Evolutionary conservation across 2,329 filamentous ascomycete species (phyloP), one percentile per base, ranked within the genome.

Genomic region (Dothideomycetidae sp.): DNA sequence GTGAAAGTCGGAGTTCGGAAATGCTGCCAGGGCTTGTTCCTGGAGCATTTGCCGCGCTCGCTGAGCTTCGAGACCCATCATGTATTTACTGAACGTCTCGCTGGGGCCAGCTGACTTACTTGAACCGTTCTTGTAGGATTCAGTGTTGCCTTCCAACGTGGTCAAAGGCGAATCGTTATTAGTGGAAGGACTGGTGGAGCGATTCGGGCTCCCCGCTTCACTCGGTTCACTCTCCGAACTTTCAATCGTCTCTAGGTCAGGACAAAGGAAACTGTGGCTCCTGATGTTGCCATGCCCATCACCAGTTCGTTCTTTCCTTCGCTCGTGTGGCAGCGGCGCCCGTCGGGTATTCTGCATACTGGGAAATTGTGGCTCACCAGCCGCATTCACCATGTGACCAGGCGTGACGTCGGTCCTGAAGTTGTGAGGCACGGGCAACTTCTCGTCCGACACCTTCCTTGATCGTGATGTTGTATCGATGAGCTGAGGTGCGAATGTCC

Each of bases 41-140:
- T 80, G 75, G 45, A 94, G 65, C 54, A 88, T 79, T 51, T 77
- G 75, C 54, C 90, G 78, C 5, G 81, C 81, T 51, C 84, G 78
- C 51, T 76, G 78, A 35, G 81, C 81, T 30, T 85, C 82, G 40
- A 93, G 64, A 40, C 81, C 75, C 41, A 93, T 70, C 39, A 93
- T 61, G 48, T 81, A 79, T 44, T 73, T 71, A 44, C 82, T 81
- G 51, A 90, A 81, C 45, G 81, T 78, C 40, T 68, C 85, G n/a
- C 21, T 26, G 7, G 21, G 21, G 7, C 21, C 21, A 66, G 64
- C 80, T 57, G 62, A 56, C 43, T 59, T 57, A 28, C 76, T 67
- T 41, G 71, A 66, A 45, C 64, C 62, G 53, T 71, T 60, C 53
- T 66, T 68, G 48, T 64, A 65, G 44, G 53, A 53, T 38, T 61